phyloP scores from a whole-genome alignment of 2,329 filamentous ascomycete species.

The Aspergillus pseudoviridinutans region DNA sequence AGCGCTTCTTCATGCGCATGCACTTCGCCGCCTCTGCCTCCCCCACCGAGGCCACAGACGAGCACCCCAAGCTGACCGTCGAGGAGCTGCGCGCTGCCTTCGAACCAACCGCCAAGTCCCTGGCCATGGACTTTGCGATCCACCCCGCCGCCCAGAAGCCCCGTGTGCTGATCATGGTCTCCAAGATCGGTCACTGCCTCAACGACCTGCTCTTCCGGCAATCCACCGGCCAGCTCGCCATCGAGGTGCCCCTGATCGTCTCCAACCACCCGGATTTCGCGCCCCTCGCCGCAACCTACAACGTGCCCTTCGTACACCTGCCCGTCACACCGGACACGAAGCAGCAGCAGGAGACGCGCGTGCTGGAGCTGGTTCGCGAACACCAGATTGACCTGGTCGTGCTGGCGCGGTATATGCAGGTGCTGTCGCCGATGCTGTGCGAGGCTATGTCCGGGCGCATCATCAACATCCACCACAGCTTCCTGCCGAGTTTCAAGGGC shows the following conservation, averaged over 20 bases:
- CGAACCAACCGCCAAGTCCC: slow-evolving; percentile 56
- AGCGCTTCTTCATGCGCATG: slow-evolving; percentile 84
- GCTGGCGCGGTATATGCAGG: slow-evolving; percentile 83
- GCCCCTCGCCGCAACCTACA: slow-evolving; percentile 66
- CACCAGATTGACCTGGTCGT: slow-evolving; percentile 74
- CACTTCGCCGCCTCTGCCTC: slow-evolving; percentile 61
- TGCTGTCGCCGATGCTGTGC: slow-evolving; percentile 71
- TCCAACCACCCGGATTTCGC: slow-evolving; percentile 77
- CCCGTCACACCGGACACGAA: slow-evolving; percentile 78
- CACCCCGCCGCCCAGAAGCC: slow-evolving; percentile 66
- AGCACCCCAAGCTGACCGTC: slow-evolving; percentile 32
- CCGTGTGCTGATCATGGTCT: slow-evolving; percentile 81
- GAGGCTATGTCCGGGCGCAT: slow-evolving; percentile 76
- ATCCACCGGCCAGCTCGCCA: slow-evolving; percentile 67
- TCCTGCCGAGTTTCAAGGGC: slow-evolving; percentile 83
- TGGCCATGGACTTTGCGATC: slow-evolving; percentile 69
- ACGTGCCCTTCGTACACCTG: slow-evolving; percentile 74
- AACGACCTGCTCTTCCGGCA: slow-evolving; percentile 80
- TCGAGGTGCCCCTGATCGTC: slow-evolving; percentile 73
- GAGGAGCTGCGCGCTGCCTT: slow-evolving; percentile 56
- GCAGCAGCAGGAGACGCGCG: slow-evolving; percentile 64
- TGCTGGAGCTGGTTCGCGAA: slow-evolving; percentile 66
- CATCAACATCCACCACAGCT: slow-evolving; percentile 89
- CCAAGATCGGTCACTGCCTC: slow-evolving; percentile 81
- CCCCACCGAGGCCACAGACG: slow-evolving; percentile 2